These are phyloP conservation scores for Kodamaea kaohsiungensis DNA, from an alignment of 805 yeast species.

Conservation along the genomic window DNA sequence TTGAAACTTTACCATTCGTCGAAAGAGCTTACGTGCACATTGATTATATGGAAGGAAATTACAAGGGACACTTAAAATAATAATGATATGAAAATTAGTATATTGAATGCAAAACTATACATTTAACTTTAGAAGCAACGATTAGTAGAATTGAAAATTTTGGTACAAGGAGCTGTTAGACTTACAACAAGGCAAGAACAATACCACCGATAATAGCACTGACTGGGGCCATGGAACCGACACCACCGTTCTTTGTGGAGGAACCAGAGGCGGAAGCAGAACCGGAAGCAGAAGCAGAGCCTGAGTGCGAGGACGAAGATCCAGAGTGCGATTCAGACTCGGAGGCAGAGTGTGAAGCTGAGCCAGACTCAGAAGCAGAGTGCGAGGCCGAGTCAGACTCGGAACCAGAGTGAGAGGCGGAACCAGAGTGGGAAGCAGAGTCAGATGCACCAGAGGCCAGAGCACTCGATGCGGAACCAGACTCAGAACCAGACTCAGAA, in stretches of 20 bases:
- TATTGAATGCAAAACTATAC: background rate
- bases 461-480: conserved; percentile 3
- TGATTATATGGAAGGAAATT: conserved; percentile 56
- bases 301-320: background rate
- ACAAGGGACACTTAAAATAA: conserved; percentile 39
- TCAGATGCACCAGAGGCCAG: conserved; percentile 1
- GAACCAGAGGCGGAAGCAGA: background rate
- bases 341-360: conserved; percentile 2
- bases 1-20: conserved; percentile 74
- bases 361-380: conserved; percentile 6
- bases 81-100: background rate
- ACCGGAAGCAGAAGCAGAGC: conserved; percentile 1
- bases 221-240: conserved; percentile 6
- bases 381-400: conserved; percentile 4
- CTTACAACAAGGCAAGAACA: conserved; percentile 11
- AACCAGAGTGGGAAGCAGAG: conserved; percentile 3
- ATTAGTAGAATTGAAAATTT: conserved; percentile 3
- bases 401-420: conserved; percentile 1
- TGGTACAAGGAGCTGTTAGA: background rate
- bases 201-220: conserved; percentile 12
- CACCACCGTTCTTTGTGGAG: conserved; percentile 8
- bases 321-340: conserved; percentile 5
- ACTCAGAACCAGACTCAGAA: conserved; percentile 2
- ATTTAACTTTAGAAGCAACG: conserved; percentile 2
- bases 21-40: conserved; percentile 83